phyloP scores from a whole-genome alignment of 1,284 basidiomycete species.

The Sanghuangporus weigelae region DNA sequence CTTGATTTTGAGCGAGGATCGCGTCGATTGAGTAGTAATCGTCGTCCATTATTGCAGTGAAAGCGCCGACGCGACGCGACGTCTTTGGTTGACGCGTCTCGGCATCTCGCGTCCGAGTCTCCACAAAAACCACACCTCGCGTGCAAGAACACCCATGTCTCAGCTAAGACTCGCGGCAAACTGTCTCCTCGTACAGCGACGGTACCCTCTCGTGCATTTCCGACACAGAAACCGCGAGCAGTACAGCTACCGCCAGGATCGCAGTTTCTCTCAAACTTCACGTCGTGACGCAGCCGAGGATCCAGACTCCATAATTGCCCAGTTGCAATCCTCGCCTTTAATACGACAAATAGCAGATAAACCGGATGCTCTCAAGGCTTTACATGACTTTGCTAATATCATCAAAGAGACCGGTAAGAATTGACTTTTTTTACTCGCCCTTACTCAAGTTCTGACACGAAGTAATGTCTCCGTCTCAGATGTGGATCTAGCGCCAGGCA shows the following conservation, averaged over 20 bases:
- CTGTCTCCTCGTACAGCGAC: slow-evolving; percentile 13
- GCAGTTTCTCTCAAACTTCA: slow-evolving; percentile 34
- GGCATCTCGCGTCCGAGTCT: background rate
- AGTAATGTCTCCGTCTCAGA: slow-evolving; percentile 30
- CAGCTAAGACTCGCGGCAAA: slow-evolving; percentile 20
- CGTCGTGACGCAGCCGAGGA: slow-evolving; percentile 34
- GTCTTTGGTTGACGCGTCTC: slow-evolving; percentile 4
- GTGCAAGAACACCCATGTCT: slow-evolving; percentile 4
- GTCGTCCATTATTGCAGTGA: slow-evolving; percentile 55
- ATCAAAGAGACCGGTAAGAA: slow-evolving; percentile 50
- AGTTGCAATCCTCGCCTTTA: slow-evolving; percentile 24
- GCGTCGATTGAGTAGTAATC: slow-evolving; percentile 87
- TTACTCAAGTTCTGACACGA: background rate
- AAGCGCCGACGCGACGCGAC: slow-evolving; percentile 7
- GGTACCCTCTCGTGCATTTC: slow-evolving; percentile 7
- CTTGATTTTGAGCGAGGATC: slow-evolving; percentile 88
- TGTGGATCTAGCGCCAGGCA: slow-evolving; percentile 38
- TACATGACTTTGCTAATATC: slow-evolving; percentile 39
- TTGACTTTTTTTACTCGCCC: background rate
- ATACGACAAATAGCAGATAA: slow-evolving; percentile 45
- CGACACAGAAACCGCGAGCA: slow-evolving; percentile 12
- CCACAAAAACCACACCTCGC: background rate
- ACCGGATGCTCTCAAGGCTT: slow-evolving; percentile 43
- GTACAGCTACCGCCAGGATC: background rate
- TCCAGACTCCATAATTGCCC: slow-evolving; percentile 30